Base-by-base conservation (phyloP, 371 early-diverging fungal genomes). In the Rhizopus delemar region DNA sequence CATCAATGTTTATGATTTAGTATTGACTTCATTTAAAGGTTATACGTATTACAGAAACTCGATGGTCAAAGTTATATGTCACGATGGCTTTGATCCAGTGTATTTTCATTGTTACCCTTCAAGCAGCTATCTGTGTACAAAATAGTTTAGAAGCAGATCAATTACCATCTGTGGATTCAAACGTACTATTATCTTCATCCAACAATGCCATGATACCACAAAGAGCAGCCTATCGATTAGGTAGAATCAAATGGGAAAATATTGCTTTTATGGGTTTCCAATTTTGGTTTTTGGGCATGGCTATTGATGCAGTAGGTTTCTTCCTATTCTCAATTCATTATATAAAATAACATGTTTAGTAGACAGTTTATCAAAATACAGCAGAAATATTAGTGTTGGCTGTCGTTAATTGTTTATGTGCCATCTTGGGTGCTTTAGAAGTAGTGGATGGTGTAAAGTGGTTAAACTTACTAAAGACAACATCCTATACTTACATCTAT, bases 371-470 rank as follows among this genome's bases (percentile, higher is more conserved):
- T 66, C 86, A 63, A 59, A 70, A 76, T 45, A 70, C 83, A 39
- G 67, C 69, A 28, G 73, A 71, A 51, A 72, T 74, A 22, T 52
- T 80, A 28, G 75, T 71, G 0, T 41, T 80, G 11, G 75, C 75
- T 13, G 50, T 77, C 13, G 53, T 80, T n/a, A 80, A 80, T 54
- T 66, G 64, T 5, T 53, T 75, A 12, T 80, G 80, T 53, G 75
- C 80, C 15, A 53, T 80, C 39, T 51, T 80, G 4, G 77, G 75
- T 34, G 77, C 77, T 0, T 41, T 75, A 11, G 69, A 80, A 54
- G 71, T 80, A 2, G 75, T 77, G 0, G 80, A 80, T 51, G 75
- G 80, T 28, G 52, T 58, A 15, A 75, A 73, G 56, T 78, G 79
- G 79, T 51, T 77, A 8, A 57, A 58, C 8, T 38, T 57, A 49